Conservation (phyloP, 2,329 filamentous ascomycete genomes). For the Microsporum canis region DNA sequence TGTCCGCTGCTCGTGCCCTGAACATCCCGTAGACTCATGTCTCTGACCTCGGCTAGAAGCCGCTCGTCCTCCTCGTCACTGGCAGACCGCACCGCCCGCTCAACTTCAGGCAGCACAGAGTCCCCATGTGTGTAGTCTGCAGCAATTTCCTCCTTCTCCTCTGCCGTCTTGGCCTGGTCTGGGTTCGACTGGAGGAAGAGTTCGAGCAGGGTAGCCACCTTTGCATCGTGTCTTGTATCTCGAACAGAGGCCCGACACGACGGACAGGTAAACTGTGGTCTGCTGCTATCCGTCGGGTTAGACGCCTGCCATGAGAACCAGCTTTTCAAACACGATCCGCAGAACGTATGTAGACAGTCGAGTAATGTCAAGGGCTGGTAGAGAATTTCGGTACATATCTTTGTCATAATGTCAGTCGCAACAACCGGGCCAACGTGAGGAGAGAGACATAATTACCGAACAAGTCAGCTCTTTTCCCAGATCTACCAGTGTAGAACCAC, state of each 20-base stretch:
- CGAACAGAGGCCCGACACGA: constrained; percentile 80
- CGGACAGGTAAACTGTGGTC: constrained; percentile 69
- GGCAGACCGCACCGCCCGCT: constrained; percentile 8
- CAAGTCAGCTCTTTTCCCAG: constrained; percentile 91
- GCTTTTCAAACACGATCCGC: constrained; percentile 86
- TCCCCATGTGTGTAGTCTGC: constrained; percentile 72
- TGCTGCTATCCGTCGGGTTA: constrained; percentile 37
- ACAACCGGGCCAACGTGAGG: not conserved
- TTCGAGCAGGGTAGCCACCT: constrained; percentile 77
- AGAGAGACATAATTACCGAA: constrained; percentile 52
- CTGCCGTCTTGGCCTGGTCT: constrained; percentile 53
- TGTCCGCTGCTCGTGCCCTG: constrained; percentile 15
- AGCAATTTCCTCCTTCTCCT: constrained; percentile 66
- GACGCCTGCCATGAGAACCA: constrained; percentile 80
- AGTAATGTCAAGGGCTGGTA: constrained; percentile 84
- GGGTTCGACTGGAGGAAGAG: constrained; percentile 78
- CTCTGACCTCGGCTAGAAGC: constrained; percentile 58
- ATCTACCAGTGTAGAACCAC: constrained; percentile 41
- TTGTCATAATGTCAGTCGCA: not conserved
- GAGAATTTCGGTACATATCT: constrained; percentile 96
- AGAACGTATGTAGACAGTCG: constrained; percentile 92
- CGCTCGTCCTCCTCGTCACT: constrained; percentile 50
- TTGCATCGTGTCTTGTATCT: constrained; percentile 80
- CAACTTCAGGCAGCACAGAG: constrained; percentile 55
- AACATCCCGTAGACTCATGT: constrained; percentile 53